Percentiles rank a stretch among this genome's conserved stretches.
Evolutionary conservation across 805 yeast species (phyloP).

Genomic region (Yamadazyma nakazawae): DNA sequence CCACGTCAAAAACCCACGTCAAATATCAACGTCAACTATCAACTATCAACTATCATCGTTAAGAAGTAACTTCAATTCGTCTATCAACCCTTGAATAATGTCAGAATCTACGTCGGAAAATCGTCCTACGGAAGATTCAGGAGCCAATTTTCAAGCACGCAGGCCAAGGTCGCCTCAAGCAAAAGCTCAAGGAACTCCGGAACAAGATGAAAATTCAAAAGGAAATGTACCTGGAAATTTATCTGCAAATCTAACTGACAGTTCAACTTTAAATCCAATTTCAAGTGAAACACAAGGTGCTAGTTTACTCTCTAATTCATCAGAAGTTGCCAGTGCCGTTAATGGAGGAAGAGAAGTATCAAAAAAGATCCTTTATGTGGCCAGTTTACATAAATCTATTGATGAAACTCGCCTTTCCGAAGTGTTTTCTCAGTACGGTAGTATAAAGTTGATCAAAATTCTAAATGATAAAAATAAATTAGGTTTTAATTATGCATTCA

Average conservation of each 20-base stretch:
- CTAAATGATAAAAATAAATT: constrained; percentile 71
- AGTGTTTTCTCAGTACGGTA: constrained; percentile 59
- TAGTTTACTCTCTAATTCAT: background rate
- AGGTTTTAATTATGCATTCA: constrained; percentile 79
- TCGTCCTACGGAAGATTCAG: no score
- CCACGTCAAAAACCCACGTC: background rate
- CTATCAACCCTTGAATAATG: no score
- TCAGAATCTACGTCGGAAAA: no score
- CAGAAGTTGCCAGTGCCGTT: constrained; percentile 59
- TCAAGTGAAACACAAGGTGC: background rate
- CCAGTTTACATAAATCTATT: constrained; percentile 63
- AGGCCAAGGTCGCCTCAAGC: no score
- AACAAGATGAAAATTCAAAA: no score
- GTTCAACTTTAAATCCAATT: background rate
- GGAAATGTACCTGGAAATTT: no score
- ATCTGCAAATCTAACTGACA: no score
- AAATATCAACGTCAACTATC: background rate
- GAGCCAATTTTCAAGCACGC: no score
- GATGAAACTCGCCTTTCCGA: constrained; percentile 61
- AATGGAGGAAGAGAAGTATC: constrained; percentile 83
- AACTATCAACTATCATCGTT: background rate
- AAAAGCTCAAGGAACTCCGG: no score
- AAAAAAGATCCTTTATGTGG: constrained; percentile 70
- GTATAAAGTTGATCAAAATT: constrained; percentile 63
- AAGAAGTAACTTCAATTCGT: no score